phyloP scores from a whole-genome alignment of 2,329 filamentous ascomycete species.

The Ceratocystis destructans region DNA sequence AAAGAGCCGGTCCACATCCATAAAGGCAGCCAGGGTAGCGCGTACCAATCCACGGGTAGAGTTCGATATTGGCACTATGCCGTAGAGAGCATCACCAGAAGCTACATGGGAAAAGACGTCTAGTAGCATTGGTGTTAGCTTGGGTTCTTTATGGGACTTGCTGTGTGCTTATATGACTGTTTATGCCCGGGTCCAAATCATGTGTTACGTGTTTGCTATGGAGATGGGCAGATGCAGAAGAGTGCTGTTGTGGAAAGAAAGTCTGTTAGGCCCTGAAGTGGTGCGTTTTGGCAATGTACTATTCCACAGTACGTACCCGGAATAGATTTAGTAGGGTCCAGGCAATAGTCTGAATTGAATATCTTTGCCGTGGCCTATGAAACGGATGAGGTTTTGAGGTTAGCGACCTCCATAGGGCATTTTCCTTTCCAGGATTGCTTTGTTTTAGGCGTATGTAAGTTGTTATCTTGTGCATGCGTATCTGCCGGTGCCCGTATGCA shows the following conservation, averaged over 20 bases:
- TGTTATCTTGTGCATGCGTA: slow-evolving; percentile 18
- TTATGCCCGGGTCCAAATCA: background rate
- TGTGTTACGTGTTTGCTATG: background rate
- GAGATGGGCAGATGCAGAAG: background rate
- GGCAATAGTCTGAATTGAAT: slow-evolving; percentile 37
- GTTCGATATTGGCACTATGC: slow-evolving; percentile 91
- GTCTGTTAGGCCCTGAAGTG: too few relatives aligned
- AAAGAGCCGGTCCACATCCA: slow-evolving; percentile 53
- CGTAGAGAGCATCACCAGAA: slow-evolving; percentile 46
- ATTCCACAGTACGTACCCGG: slow-evolving; percentile 27
- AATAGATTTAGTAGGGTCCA: slow-evolving; percentile 40
- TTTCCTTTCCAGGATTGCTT: background rate
- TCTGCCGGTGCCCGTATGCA: slow-evolving; percentile 10
- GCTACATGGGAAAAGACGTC: slow-evolving; percentile 75
- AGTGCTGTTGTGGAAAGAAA: background rate
- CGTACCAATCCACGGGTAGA: slow-evolving; percentile 87
- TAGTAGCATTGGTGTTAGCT: slow-evolving; percentile 23
- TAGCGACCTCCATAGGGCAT: background rate
- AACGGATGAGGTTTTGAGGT: background rate
- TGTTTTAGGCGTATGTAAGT: background rate
- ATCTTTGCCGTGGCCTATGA: slow-evolving; percentile 33
- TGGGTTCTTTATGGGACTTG: background rate
- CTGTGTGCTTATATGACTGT: background rate
- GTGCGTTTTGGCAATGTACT: too few relatives aligned
- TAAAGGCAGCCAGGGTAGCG: slow-evolving; percentile 77